Conservation (phyloP, 1,284 basidiomycete species). For the Sanguinoderma infundibulare region DNA sequence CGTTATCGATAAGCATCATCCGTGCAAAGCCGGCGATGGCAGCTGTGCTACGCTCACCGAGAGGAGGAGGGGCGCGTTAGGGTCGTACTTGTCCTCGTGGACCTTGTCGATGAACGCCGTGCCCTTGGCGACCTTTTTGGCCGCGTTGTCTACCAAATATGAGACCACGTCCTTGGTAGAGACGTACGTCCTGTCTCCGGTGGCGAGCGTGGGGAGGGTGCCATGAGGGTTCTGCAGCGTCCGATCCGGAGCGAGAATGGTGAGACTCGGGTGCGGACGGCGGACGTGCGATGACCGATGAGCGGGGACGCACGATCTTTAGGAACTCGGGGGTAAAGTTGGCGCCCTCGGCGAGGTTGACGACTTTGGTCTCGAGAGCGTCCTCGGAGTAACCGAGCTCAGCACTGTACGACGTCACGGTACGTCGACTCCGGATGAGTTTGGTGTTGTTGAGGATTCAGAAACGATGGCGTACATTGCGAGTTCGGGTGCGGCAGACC, state of each 20-base stretch:
- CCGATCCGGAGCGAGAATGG: not conserved
- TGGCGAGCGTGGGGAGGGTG: conserved; percentile 58
- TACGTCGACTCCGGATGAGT: not conserved
- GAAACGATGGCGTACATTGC: conserved; percentile 44
- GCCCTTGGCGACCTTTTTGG: conserved; percentile 42
- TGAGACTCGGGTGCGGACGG: not conserved
- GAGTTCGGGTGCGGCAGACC: conserved; percentile 53
- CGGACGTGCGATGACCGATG: not conserved
- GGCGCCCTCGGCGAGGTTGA: conserved; percentile 56
- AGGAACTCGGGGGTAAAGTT: conserved; percentile 68
- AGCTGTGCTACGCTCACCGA: conserved; percentile 40
- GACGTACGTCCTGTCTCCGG: conserved; percentile 48
- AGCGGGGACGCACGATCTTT: conserved; percentile 44
- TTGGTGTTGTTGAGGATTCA: not conserved
- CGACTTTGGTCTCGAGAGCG: conserved; percentile 40
- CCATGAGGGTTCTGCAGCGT: conserved; percentile 51
- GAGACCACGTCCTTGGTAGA: conserved; percentile 52
- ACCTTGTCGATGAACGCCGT: conserved; percentile 47
- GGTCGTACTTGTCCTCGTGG: conserved; percentile 60
- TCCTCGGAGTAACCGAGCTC: conserved; percentile 48
- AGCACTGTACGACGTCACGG: too few species aligned
- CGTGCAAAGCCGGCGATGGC: not conserved
- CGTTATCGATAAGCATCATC: not conserved
- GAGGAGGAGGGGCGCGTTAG: conserved; percentile 57
- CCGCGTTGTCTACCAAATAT: conserved; percentile 52